These are phyloP conservation scores for Pogostemon cablin DNA, from an alignment of 257 asterid species.

Conservation along the genomic window DNA sequence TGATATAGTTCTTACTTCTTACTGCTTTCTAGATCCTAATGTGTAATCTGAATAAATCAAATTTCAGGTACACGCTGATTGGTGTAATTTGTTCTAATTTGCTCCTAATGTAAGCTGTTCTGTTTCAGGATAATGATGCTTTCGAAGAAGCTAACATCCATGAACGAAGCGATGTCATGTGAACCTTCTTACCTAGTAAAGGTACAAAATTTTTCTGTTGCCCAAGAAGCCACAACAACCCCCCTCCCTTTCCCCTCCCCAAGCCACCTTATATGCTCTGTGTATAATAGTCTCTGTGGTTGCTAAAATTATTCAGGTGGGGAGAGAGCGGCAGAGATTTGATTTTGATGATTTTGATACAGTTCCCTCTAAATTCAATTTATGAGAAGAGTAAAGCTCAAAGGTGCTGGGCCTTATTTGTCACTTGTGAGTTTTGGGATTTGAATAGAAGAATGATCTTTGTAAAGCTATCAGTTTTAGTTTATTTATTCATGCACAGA, in stretches of 20 bases:
- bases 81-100: not conserved
- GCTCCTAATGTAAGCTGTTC: conserved; percentile 2
- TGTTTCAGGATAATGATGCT: conserved; percentile 76
- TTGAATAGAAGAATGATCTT: conserved; percentile 10
- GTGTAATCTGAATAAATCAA: too few species aligned
- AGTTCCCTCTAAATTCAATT: conserved; percentile 74
- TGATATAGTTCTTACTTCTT: not conserved
- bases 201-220: too few species aligned
- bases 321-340: conserved; percentile 88
- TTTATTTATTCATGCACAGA: too few species aligned
- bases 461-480: too few species aligned
- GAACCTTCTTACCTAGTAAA: conserved; percentile 74
- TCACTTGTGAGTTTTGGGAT: conserved; percentile 21
- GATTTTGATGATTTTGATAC: conserved; percentile 88
- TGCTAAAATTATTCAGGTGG: conserved; percentile 48
- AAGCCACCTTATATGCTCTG: too few species aligned
- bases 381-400: conserved; percentile 41
- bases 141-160: conserved; percentile 63
- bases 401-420: not conserved
- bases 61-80: too few species aligned
- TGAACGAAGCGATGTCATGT: conserved; percentile 79
- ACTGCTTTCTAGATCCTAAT: not conserved
- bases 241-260: too few species aligned
- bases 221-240: too few species aligned
- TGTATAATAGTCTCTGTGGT: too few species aligned